These are phyloP conservation scores for Moricandia moricandioides DNA, from an alignment of 345 rosid genomes.

Conservation along the genomic window DNA sequence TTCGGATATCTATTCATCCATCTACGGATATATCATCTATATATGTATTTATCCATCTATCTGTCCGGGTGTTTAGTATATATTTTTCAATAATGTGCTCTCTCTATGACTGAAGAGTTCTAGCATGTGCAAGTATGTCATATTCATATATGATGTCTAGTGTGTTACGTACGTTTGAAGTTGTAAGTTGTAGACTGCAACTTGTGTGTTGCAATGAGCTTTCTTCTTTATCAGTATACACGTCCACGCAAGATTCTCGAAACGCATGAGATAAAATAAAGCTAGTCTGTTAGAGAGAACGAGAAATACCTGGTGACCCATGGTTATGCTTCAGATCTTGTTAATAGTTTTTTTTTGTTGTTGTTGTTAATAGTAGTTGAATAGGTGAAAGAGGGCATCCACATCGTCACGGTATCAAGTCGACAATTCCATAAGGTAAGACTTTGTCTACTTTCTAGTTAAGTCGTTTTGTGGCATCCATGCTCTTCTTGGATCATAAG, in stretches of 20 bases:
- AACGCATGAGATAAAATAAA: no score
- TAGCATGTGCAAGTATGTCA: background rate
- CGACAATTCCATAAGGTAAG: no score
- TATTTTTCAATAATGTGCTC: constrained; percentile 6
- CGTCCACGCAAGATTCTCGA: background rate
- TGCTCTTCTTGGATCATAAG: no score
- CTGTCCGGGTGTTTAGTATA: background rate
- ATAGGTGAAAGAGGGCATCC: no score
- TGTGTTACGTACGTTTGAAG: background rate
- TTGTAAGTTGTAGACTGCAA: background rate
- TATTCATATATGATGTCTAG: background rate
- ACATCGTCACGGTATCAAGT: no score
- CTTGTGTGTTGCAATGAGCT: background rate
- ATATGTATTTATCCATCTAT: background rate
- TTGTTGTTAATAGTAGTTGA: no score
- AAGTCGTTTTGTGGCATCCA: no score
- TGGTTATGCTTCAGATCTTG: no score
- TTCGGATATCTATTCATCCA: background rate
- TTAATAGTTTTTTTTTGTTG: no score
- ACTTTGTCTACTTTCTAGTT: no score
- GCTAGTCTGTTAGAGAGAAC: no score
- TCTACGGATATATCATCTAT: constrained; percentile 5
- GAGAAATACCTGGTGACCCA: no score
- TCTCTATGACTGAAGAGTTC: constrained; percentile 14
- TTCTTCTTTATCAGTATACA: background rate